phyloP scores from a whole-genome alignment of 2,329 filamentous ascomycete genomes.

The Exophiala viscosa region DNA sequence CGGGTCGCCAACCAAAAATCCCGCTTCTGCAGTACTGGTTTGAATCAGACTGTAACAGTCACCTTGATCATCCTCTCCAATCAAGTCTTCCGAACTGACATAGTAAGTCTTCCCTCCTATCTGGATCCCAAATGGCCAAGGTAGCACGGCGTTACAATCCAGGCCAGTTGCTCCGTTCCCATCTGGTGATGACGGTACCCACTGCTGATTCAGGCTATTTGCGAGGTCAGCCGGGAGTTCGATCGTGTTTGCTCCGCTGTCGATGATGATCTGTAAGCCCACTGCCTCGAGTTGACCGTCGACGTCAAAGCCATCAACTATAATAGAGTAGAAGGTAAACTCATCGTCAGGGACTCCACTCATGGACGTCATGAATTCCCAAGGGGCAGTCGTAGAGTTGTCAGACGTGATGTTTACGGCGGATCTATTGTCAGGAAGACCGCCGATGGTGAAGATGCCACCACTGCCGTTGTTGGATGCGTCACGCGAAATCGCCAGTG shows the following conservation, averaged over 20 bases:
- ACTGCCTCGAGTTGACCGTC: neutral
- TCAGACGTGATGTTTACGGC: neutral
- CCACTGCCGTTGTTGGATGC: slow-evolving; percentile 1
- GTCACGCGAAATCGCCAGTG: slow-evolving; percentile 1
- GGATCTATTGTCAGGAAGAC: neutral
- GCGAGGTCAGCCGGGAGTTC: neutral
- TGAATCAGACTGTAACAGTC: neutral
- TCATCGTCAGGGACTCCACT: neutral
- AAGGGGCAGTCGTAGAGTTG: neutral
- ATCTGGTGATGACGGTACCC: too few species aligned
- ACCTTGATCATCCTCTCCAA: neutral
- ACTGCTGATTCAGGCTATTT: neutral
- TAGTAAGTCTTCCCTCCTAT: slow-evolving; percentile 5
- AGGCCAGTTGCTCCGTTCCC: too few species aligned
- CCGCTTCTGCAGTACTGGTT: neutral
- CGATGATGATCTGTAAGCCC: slow-evolving; percentile 2
- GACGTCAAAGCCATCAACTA: too few species aligned
- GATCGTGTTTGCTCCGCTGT: slow-evolving; percentile 1
- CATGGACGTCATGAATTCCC: neutral
- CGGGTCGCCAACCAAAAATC: slow-evolving; percentile 2
- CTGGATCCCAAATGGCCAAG: neutral
- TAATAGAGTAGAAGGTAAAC: too few species aligned
- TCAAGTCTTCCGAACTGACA: neutral
- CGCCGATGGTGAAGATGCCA: slow-evolving; percentile 5
- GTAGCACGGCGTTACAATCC: too few species aligned